Percentiles rank a stretch among this genome's conserved stretches.
Evolutionary conservation across 164 flowering plant genomes (phyloP).

Genomic region (Vitis riparia): DNA sequence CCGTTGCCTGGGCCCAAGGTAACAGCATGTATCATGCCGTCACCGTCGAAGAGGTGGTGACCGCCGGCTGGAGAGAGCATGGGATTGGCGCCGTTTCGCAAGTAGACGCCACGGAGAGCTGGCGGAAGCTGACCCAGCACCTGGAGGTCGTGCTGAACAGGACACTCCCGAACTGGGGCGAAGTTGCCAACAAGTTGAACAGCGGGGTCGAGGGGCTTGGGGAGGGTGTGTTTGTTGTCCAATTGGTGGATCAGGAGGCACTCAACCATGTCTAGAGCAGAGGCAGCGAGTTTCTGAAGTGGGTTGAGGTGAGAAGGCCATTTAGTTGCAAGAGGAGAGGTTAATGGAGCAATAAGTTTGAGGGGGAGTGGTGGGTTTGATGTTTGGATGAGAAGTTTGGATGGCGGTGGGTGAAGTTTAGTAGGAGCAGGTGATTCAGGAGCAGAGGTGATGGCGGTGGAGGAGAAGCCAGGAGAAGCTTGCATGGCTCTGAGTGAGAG

Average conservation of each 20-base stretch:
- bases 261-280: conserved; percentile 32
- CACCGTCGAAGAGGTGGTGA: conserved; percentile 57
- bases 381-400: conserved; percentile 15
- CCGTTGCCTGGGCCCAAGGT: conserved; percentile 8
- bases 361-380: conserved; percentile 1
- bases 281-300: conserved; percentile 35
- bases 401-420: not conserved
- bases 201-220: conserved; percentile 39
- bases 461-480: not conserved
- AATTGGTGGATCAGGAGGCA: conserved; percentile 5
- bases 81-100: conserved; percentile 57
- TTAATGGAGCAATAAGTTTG: not conserved
- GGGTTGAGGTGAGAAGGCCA: conserved; percentile 24
- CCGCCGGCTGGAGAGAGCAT: conserved; percentile 32
- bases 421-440: conserved; percentile 1
- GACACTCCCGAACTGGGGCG: conserved; percentile 42
- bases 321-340: not conserved
- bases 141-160: conserved; percentile 25
- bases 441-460: conserved; percentile 3
- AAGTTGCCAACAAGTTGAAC: conserved; percentile 50
- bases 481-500: conserved; percentile 6
- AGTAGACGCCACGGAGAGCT: conserved; percentile 36
- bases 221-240: conserved; percentile 24
- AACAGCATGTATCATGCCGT: conserved; percentile 58
- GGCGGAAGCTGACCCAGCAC: conserved; percentile 38